Conservation (phyloP, 139 green algal species). For the Chlorella sp. region DNA sequence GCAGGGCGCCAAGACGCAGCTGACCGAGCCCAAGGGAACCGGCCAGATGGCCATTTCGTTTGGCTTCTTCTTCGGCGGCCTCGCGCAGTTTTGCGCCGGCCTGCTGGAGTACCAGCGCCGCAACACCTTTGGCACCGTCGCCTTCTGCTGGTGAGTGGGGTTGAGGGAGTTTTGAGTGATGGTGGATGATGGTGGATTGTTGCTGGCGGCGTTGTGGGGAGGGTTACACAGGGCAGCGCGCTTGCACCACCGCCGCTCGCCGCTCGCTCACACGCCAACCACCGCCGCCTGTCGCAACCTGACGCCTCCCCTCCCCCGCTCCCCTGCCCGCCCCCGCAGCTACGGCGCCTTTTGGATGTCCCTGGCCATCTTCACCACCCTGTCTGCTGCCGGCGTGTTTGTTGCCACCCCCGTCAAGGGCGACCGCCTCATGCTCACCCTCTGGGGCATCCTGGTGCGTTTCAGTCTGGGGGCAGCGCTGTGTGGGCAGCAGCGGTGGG, state of each 20-base stretch:
- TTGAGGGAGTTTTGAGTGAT: too few relatives aligned
- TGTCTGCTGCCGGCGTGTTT: not conserved
- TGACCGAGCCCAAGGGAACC: not conserved
- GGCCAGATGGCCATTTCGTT: slow-evolving; percentile 45
- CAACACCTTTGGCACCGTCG: slow-evolving; percentile 74
- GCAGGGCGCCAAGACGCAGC: not conserved
- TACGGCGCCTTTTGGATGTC: slow-evolving; percentile 60
- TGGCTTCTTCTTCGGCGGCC: slow-evolving; percentile 67
- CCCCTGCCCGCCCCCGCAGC: not conserved
- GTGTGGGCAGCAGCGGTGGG: too few relatives aligned
- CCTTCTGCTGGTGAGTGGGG: slow-evolving; percentile 49
- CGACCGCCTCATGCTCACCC: not conserved
- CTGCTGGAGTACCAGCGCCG: slow-evolving; percentile 66
- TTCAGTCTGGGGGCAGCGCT: not conserved
- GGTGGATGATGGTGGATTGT: too few relatives aligned
- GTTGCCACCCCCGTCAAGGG: not conserved
- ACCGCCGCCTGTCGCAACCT: not conserved
- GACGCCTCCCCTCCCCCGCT: not conserved
- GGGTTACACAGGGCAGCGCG: too few relatives aligned
- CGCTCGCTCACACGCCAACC: too few relatives aligned
- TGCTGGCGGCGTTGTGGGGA: too few relatives aligned
- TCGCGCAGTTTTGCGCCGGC: slow-evolving; percentile 72
- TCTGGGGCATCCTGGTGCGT: slow-evolving; percentile 20
- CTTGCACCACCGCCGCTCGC: too few relatives aligned
- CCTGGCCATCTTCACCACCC: slow-evolving; percentile 10